Percentiles rank a stretch among this genome's conserved stretches.
phyloP scores from a whole-genome alignment of 208 protist species.

The Phytomonas francai region DNA sequence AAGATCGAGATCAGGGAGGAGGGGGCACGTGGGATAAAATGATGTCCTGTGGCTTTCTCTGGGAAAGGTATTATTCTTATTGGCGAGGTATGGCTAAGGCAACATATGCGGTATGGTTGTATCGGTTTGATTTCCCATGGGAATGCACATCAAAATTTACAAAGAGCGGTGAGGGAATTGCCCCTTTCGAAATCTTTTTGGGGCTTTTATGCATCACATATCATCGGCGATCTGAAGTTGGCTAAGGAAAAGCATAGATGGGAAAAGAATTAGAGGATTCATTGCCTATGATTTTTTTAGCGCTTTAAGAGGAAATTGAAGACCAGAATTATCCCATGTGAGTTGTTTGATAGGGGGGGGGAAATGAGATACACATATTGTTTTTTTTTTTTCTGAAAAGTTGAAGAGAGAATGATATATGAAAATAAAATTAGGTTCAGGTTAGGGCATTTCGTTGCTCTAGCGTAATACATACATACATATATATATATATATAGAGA shows the following conservation, averaged over 20 bases:
- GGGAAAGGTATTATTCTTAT: neutral
- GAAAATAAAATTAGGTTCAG: neutral
- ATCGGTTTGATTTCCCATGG: neutral
- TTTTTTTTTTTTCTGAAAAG: conserved; percentile 8
- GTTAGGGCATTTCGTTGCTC: neutral
- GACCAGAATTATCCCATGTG: neutral
- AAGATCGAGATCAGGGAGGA: neutral
- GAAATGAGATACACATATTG: neutral
- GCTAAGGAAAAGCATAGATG: neutral
- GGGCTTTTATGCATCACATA: neutral
- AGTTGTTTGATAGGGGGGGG: neutral
- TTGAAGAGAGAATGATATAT: neutral
- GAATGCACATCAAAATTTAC: neutral
- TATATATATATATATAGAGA: too few relatives aligned
- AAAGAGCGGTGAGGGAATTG: neutral
- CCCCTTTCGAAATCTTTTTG: neutral
- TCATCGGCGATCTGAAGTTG: neutral
- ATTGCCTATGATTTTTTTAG: conserved; percentile 7
- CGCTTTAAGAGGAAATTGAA: conserved; percentile 4
- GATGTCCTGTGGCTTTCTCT: neutral
- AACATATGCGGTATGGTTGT: neutral
- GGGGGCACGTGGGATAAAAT: neutral
- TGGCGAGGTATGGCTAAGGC: neutral
- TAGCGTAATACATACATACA: neutral
- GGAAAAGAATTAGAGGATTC: neutral